A percentile compares a stretch with the other conserved stretches of the same genome.
phyloP scores from a whole-genome alignment of 192 early-diverging fungal species.

The Coemansia asiatica region DNA sequence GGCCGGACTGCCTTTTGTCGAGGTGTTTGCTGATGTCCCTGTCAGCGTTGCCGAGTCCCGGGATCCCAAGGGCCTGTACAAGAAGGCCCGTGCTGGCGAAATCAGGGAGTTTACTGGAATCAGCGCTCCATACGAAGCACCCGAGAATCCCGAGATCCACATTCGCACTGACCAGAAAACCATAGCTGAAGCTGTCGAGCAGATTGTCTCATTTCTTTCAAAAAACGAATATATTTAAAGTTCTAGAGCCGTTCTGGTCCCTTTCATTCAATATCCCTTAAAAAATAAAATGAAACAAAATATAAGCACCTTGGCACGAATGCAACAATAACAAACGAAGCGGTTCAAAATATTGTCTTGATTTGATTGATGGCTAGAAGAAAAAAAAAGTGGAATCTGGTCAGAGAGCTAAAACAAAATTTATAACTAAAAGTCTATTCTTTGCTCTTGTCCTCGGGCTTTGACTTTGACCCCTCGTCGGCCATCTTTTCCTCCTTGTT shows the following conservation, averaged over 20 bases:
- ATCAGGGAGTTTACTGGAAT: slow-evolving; percentile 97
- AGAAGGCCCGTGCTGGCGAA: slow-evolving; percentile 90
- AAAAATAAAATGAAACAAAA: no score
- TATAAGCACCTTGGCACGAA: no score
- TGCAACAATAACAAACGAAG: no score
- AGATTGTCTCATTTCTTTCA: slow-evolving; percentile 38
- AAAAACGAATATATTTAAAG: slow-evolving; percentile 30
- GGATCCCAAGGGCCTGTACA: slow-evolving; percentile 95
- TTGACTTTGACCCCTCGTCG: slow-evolving; percentile 8
- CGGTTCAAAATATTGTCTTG: no score
- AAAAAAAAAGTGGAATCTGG: no score
- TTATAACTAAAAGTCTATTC: neutral
- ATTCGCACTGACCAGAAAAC: slow-evolving; percentile 73
- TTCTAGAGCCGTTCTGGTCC: no score
- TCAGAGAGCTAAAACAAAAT: no score
- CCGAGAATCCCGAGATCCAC: slow-evolving; percentile 79
- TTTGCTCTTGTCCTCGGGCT: slow-evolving; percentile 6
- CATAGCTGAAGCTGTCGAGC: slow-evolving; percentile 56
- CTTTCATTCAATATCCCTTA: no score
- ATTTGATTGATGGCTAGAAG: neutral
- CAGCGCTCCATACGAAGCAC: slow-evolving; percentile 89
- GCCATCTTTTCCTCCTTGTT: slow-evolving; percentile 38
- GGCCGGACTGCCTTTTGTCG: slow-evolving; percentile 80
- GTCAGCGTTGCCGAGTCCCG: slow-evolving; percentile 83
- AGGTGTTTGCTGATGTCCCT: slow-evolving; percentile 86